Evolutionary conservation across 805 yeast species (phyloP), one percentile per base, ranked within the genome.

Genomic region (Wickerhamiella sorbophila): DNA sequence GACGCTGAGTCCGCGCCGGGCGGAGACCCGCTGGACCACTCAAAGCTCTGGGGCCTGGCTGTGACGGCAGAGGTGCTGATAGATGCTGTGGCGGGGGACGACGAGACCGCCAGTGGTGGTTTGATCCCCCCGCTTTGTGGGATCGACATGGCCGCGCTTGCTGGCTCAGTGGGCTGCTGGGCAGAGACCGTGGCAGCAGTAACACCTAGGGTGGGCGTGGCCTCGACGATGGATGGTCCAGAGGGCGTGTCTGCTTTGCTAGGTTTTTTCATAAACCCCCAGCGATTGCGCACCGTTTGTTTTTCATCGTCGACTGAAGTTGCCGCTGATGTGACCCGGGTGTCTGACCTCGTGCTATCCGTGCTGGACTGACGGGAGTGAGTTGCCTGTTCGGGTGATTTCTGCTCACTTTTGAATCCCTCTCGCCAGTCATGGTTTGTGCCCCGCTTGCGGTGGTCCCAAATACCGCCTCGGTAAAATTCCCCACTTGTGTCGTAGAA

Each of bases 381-480:
- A 8, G 29, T 24, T 33, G 32, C 17, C 14, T 10, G 20, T 3
- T 32, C 36, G 6, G 24, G 20, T 3, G 38, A 24, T 12, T 24
- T 24, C 10, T 6, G 6, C 6, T 24, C 29, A 24, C 10, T 12
- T 6, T 12, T 12, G 12, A 24, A 24, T 24, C 29, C 29, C 29
- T 24, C 29, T 24, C 29, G 29, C 29, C 29, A 24, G 6, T 24
- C 29, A 24, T 24, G 29, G 6, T 12, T 6, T 8, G 29, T 24
- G 29, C 29, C 29, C 29, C 36, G 36, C 8, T 22, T 8, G 2
- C 41, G 36, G 8, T 44, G 65, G 48, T 79, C 86, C 97, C 97
- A 88, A 19, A 88, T 75, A 15, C 98, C 98, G 39, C 95, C 98
- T 48, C 95, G 71, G 58, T 76, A 91, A 12, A 84, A 60, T 48